Percentiles rank a stretch among this genome's conserved stretches.
Evolutionary conservation across 208 protist genomes (phyloP).

Genomic region (Trypanosoma brucei): DNA sequence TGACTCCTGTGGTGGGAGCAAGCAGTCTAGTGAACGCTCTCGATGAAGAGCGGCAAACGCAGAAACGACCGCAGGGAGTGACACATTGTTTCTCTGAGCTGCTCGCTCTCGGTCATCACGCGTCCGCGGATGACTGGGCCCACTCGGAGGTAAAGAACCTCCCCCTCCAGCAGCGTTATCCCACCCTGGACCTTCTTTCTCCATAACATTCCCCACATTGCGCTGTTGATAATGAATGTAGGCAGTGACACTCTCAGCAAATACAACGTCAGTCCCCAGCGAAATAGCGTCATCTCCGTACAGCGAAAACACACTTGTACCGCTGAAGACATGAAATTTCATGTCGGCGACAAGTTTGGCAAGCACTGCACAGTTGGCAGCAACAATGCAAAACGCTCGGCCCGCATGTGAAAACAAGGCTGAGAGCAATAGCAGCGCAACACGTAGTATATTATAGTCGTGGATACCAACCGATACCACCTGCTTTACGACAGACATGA

Average conservation of each 20-base stretch:
- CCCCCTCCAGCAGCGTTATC: too few species aligned
- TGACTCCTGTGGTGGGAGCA: constrained; percentile 37
- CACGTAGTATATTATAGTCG: constrained; percentile 53
- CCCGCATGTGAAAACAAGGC: constrained; percentile 33
- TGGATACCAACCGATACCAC: constrained; percentile 50
- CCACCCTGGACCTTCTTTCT: constrained; percentile 1
- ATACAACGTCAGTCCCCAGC: constrained; percentile 15
- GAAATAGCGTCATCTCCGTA: constrained; percentile 58
- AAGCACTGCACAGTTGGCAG: constrained; percentile 41
- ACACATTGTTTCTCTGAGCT: constrained; percentile 6
- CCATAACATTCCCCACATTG: constrained; percentile 15
- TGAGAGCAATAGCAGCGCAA: constrained; percentile 54
- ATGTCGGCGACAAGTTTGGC: constrained; percentile 65
- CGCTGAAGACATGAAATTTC: constrained; percentile 56
- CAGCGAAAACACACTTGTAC: constrained; percentile 48
- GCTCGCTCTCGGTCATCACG: constrained; percentile 14
- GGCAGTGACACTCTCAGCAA: constrained; percentile 35
- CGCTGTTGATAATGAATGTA: constrained; percentile 28
- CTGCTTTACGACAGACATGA: constrained; percentile 41
- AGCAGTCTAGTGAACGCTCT: constrained; percentile 32
- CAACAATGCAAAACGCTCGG: constrained; percentile 24
- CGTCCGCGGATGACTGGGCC: not conserved
- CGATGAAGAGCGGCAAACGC: constrained; percentile 60
- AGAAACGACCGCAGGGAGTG: constrained; percentile 42
- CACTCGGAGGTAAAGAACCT: too few species aligned